Percentiles rank a stretch among this genome's conserved stretches.
Evolutionary conservation across 2,329 filamentous ascomycete genomes (phyloP).

Genomic region (Fonsecaea erecta): DNA sequence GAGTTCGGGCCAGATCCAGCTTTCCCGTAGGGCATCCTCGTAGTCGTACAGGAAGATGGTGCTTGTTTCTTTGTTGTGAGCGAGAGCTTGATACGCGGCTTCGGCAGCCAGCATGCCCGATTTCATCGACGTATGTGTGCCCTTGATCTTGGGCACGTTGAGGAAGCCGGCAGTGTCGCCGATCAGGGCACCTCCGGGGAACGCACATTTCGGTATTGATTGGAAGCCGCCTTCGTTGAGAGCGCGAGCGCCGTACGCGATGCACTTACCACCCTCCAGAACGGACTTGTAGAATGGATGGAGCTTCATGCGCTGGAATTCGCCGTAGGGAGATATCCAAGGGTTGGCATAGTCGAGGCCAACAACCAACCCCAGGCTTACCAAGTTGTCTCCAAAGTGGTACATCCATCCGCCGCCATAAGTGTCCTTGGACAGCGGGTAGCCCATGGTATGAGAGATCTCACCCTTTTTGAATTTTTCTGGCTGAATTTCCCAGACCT

Average conservation of each 20-base stretch:
- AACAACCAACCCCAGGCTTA: constrained; percentile 87
- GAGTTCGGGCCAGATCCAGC: constrained; percentile 90
- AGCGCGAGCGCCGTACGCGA: constrained; percentile 91
- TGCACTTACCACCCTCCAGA: constrained; percentile 95
- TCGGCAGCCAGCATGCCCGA: constrained; percentile 96
- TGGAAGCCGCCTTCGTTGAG: constrained; percentile 96
- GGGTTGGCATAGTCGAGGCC: constrained; percentile 96
- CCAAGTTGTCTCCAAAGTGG: constrained; percentile 96
- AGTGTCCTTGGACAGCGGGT: constrained; percentile 82
- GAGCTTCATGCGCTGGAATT: constrained; percentile 98
- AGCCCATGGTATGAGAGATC: constrained; percentile 88
- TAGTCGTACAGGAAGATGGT: constrained; percentile 89
- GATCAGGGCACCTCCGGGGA: constrained; percentile 92
- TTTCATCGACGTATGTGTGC: constrained; percentile 96
- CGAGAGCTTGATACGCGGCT: constrained; percentile 79
- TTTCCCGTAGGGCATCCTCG: constrained; percentile 83
- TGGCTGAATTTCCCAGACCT: constrained; percentile 94
- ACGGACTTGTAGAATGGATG: constrained; percentile 87
- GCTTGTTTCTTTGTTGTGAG: constrained; percentile 59
- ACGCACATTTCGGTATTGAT: constrained; percentile 94
- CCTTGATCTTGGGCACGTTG: constrained; percentile 98
- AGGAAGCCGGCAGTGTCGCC: constrained; percentile 96
- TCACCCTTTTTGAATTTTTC: constrained; percentile 89
- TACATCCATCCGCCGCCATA: constrained; percentile 99
- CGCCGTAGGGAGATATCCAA: constrained; percentile 91